phyloP scores from a whole-genome alignment of 1,139 yeast genomes.

The Sugiyamaella castrensis region DNA sequence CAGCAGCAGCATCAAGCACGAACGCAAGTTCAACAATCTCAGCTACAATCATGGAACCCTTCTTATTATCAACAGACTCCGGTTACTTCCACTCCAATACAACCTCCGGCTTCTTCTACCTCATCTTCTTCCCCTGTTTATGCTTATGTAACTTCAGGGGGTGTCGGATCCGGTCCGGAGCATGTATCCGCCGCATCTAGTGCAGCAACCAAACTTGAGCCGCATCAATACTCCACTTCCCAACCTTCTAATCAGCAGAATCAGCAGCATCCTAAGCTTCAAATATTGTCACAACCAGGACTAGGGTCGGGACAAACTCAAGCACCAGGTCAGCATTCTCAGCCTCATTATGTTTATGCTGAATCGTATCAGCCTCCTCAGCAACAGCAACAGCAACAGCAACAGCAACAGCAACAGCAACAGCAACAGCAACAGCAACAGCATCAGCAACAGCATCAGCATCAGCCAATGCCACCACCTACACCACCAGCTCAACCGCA shows the following conservation, averaged over 20 bases:
- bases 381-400: constrained; percentile 1
- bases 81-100: not conserved
- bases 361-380: not conserved
- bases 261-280: not conserved
- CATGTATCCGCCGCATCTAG: no score
- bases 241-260: not conserved
- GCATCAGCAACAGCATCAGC: constrained; percentile 13
- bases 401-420: constrained; percentile 17
- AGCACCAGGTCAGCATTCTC: constrained; percentile 15
- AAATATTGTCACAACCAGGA: not conserved
- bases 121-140: constrained; percentile 5
- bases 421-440: constrained; percentile 16
- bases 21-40: not conserved
- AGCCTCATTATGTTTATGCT: constrained; percentile 5
- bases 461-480: constrained; percentile 8
- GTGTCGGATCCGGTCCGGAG: no score
- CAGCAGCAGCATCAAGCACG: not conserved
- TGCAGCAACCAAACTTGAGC: no score
- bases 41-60: constrained; percentile 7
- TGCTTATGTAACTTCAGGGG: not conserved
- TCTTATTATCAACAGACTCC: constrained; percentile 9
- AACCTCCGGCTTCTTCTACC: constrained; percentile 1
- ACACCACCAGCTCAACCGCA: constrained; percentile 1
- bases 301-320: constrained; percentile 17
- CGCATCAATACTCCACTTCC: no score